A percentile compares a stretch with the other conserved stretches of the same genome.
Evolutionary conservation across 306 rosid genomes (phyloP).

Genomic region (Sphenostylis stenocarpa): DNA sequence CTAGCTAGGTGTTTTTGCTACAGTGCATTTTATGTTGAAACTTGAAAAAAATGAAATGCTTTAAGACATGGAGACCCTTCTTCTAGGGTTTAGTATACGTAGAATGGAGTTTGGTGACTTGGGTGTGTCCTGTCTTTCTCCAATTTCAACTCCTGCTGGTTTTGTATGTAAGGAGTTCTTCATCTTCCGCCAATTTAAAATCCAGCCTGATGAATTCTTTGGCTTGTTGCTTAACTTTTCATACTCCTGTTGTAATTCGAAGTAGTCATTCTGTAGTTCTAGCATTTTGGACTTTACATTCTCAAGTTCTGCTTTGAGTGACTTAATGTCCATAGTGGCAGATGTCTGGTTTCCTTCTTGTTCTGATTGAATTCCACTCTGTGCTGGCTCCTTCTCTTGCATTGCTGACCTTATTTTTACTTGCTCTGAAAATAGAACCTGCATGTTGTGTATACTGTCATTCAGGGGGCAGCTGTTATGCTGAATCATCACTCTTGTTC

Average conservation of each 20-base stretch:
- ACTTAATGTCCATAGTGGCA: slow-evolving; percentile 40
- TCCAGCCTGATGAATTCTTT: slow-evolving; percentile 60
- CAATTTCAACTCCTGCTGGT: slow-evolving; percentile 51
- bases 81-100: slow-evolving; percentile 40
- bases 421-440: slow-evolving; percentile 82
- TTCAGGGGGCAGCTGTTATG: slow-evolving; percentile 27
- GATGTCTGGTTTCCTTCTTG: slow-evolving; percentile 59
- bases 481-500: neutral
- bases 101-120: slow-evolving; percentile 35
- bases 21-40: slow-evolving; percentile 8
- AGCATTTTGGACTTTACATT: slow-evolving; percentile 61
- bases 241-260: slow-evolving; percentile 72
- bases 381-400: slow-evolving; percentile 71
- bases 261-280: slow-evolving; percentile 74
- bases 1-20: slow-evolving; percentile 11
- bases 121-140: slow-evolving; percentile 35
- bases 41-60: slow-evolving; percentile 14
- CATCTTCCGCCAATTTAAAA: slow-evolving; percentile 70
- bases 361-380: slow-evolving; percentile 50
- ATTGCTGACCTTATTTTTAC: slow-evolving; percentile 76
- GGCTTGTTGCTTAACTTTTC: slow-evolving; percentile 53
- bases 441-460: slow-evolving; percentile 37
- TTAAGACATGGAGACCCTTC: slow-evolving; percentile 60
- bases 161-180: slow-evolving; percentile 67
- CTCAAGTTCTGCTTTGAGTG: slow-evolving; percentile 74